A percentile compares a stretch with the other conserved stretches of the same genome.
Evolutionary conservation across 768 basidiomycete species (phyloP).

Genomic region (Punctularia strigosozonata): DNA sequence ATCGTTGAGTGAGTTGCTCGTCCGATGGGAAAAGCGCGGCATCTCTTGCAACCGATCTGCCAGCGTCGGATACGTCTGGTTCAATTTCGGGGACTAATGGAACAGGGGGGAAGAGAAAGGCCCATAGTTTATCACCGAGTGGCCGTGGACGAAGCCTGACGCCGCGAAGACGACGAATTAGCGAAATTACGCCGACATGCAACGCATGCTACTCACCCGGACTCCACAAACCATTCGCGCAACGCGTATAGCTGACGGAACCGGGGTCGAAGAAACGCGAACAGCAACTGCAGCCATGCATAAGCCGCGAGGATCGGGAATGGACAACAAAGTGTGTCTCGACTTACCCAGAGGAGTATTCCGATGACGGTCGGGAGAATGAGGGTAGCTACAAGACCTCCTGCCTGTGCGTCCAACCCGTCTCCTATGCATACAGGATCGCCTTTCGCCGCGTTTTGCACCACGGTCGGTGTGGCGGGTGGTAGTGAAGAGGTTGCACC

Average conservation of each 20-base stretch:
- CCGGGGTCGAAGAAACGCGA: slow-evolving; percentile 56
- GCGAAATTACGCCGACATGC: not conserved
- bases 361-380: slow-evolving; percentile 49
- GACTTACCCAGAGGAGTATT: slow-evolving; percentile 56
- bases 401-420: slow-evolving; percentile 50
- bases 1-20: slow-evolving; percentile 61
- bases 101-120: slow-evolving; percentile 62
- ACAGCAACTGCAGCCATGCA: slow-evolving; percentile 34
- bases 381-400: slow-evolving; percentile 48
- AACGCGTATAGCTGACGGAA: slow-evolving; percentile 62
- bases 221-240: slow-evolving; percentile 69
- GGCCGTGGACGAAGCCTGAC: slow-evolving; percentile 52
- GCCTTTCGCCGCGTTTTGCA: slow-evolving; percentile 6
- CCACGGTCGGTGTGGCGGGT: not conserved
- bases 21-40: slow-evolving; percentile 60
- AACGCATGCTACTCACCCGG: slow-evolving; percentile 38
- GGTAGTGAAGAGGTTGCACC: not conserved
- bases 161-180: too few species aligned
- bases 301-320: slow-evolving; percentile 1
- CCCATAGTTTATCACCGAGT: slow-evolving; percentile 43
- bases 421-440: slow-evolving; percentile 47
- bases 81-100: slow-evolving; percentile 53
- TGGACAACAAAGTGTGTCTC: slow-evolving; percentile 1
- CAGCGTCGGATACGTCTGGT: slow-evolving; percentile 41
- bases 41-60: slow-evolving; percentile 35